phyloP scores from a whole-genome alignment of 2,329 filamentous ascomycete species.

The Colletotrichum godetiae region DNA sequence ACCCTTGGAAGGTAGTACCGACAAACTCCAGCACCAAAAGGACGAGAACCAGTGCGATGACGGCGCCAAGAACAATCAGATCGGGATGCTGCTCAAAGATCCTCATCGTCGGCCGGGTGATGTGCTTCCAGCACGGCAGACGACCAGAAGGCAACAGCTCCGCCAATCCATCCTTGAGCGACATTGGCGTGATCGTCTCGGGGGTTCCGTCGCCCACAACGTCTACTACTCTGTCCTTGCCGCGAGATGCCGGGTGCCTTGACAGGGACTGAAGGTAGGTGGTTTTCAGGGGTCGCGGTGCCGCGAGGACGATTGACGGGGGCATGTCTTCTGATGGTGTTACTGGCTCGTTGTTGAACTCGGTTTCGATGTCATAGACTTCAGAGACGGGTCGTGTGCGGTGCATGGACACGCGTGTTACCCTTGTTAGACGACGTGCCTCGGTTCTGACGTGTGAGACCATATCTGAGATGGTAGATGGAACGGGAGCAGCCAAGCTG shows the following conservation, averaged over 20 bases:
- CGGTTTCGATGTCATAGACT: neutral
- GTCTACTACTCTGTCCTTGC: constrained; percentile 31
- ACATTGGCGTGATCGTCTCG: constrained; percentile 25
- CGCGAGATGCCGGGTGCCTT: neutral
- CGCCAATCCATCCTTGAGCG: constrained; percentile 18
- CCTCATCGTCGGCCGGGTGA: neutral
- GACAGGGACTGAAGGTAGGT: constrained; percentile 31
- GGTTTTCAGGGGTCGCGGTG: constrained; percentile 30
- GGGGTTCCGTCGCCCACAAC: constrained; percentile 29
- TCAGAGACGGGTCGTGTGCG: neutral
- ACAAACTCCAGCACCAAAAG: constrained; percentile 30
- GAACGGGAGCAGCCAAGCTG: constrained; percentile 26
- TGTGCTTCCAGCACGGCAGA: constrained; percentile 20
- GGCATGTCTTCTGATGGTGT: constrained; percentile 19
- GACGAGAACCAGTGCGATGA: constrained; percentile 24
- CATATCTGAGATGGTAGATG: constrained; percentile 24
- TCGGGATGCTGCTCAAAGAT: constrained; percentile 32
- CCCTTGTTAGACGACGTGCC: constrained; percentile 13
- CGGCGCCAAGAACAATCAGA: constrained; percentile 29
- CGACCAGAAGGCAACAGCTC: constrained; percentile 14
- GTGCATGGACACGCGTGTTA: constrained; percentile 9
- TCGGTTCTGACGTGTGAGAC: constrained; percentile 14
- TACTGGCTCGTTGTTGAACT: constrained; percentile 32
- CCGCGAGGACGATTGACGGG: constrained; percentile 29
- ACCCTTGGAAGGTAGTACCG: constrained; percentile 32